Evolutionary conservation across 768 basidiomycete genomes (phyloP).

Genomic region (Russula lepida): DNA sequence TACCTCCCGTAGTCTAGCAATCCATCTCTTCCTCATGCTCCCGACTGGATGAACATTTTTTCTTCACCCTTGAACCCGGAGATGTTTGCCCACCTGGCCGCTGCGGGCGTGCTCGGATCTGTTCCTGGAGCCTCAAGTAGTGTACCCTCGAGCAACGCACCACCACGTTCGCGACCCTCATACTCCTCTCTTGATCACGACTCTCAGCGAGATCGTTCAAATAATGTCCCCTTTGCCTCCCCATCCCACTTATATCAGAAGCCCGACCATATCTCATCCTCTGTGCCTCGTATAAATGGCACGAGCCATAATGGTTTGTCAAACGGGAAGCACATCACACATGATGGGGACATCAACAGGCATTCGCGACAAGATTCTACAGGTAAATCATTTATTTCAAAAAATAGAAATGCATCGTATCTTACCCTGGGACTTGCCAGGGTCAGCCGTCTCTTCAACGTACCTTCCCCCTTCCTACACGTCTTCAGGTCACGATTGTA

Average conservation of each 20-base stretch:
- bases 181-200: background rate
- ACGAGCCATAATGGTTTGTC: background rate
- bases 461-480: conserved; percentile 17
- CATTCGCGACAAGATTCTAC: conserved; percentile 16
- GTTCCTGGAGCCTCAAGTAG: conserved; percentile 30
- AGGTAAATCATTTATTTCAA: background rate
- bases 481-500: conserved; percentile 24
- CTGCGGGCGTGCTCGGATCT: conserved; percentile 48
- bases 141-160: conserved; percentile 32
- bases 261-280: background rate
- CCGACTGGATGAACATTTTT: conserved; percentile 53
- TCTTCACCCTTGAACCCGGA: conserved; percentile 53
- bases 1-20: conserved; percentile 23
- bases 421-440: conserved; percentile 1
- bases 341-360: background rate
- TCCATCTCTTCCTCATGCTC: conserved; percentile 24
- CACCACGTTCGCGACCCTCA: conserved; percentile 15
- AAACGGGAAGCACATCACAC: background rate
- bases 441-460: conserved; percentile 13
- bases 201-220: background rate
- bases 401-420: background rate
- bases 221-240: background rate
- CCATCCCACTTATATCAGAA: conserved; percentile 2
- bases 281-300: background rate
- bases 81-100: conserved; percentile 52